Evolutionary conservation across 2,329 filamentous ascomycete genomes (phyloP).

Genomic region (Beauveria asiatica): DNA sequence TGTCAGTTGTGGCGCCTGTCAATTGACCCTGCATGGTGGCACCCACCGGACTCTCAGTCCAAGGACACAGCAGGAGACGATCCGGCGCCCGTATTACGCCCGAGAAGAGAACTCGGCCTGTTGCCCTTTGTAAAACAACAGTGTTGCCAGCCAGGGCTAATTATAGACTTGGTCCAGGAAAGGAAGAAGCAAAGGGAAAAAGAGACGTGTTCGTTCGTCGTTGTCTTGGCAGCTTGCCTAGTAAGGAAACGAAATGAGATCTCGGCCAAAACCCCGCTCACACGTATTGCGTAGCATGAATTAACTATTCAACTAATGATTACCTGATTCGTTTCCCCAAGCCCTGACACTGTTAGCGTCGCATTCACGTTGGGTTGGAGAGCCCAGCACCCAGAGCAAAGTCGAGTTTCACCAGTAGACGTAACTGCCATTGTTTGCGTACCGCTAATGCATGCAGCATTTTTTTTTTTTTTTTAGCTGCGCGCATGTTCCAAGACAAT

Average conservation of each 20-base stretch:
- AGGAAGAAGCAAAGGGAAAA: too few relatives aligned
- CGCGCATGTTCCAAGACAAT: too few relatives aligned
- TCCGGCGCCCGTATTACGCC: not conserved
- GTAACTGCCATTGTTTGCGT: too few relatives aligned
- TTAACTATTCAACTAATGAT: not conserved
- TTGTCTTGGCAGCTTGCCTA: not conserved
- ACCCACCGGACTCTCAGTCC: not conserved
- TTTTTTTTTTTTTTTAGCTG: not conserved
- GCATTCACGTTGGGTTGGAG: not conserved
- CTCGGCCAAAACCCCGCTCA: not conserved
- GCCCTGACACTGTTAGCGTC: not conserved
- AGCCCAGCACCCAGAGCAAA: not conserved
- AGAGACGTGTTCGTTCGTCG: too few relatives aligned
- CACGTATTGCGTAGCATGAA: not conserved
- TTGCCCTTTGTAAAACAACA: not conserved
- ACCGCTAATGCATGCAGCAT: not conserved
- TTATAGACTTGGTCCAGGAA: too few relatives aligned
- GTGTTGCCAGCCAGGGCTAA: not conserved
- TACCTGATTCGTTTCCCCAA: not conserved
- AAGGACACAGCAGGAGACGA: not conserved
- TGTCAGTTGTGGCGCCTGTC: constrained; percentile 9
- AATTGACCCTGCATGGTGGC: not conserved
- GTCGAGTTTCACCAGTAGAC: not conserved
- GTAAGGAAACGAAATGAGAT: too few relatives aligned
- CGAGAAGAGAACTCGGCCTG: not conserved